Evolutionary conservation across 2,329 filamentous ascomycete species (phyloP).

Genomic region (Thermoascus crustaceus): DNA sequence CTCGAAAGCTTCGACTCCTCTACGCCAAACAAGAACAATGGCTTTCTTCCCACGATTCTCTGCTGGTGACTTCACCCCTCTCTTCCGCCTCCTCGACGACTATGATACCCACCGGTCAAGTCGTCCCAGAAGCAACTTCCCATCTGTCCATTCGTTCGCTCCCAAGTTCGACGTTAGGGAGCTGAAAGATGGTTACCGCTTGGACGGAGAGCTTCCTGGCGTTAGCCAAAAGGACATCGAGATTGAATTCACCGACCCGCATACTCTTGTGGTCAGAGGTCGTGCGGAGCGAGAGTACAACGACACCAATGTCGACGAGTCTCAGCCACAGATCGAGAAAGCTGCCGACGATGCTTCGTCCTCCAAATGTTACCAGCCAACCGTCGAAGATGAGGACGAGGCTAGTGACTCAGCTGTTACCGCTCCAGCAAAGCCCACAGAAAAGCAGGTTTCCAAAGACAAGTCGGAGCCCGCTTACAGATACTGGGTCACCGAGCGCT

Average conservation of each 20-base stretch:
- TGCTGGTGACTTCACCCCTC: conserved; percentile 28
- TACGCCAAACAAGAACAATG: conserved; percentile 25
- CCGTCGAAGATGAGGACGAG: conserved; percentile 47
- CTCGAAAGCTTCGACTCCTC: conserved; percentile 8
- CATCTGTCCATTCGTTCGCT: conserved; percentile 23
- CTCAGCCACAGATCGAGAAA: conserved; percentile 12
- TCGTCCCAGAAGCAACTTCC: conserved; percentile 11
- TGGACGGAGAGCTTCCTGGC: conserved; percentile 40
- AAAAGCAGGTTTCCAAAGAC: conserved; percentile 12
- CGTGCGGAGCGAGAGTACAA: conserved; percentile 27
- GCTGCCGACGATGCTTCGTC: conserved; percentile 12
- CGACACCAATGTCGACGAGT: conserved; percentile 13
- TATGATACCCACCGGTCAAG: conserved; percentile 27
- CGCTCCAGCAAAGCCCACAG: conserved; percentile 12
- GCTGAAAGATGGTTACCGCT: conserved; percentile 30
- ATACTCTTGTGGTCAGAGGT: conserved; percentile 38
- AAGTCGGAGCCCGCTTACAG: conserved; percentile 23
- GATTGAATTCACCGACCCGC: conserved; percentile 39
- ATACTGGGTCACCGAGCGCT: conserved; percentile 55
- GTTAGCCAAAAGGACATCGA: conserved; percentile 36
- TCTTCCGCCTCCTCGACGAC: conserved; percentile 38
- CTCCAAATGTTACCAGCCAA: conserved; percentile 34
- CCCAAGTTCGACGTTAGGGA: conserved; percentile 40
- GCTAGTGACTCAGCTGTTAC: conserved; percentile 12
- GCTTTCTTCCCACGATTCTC: conserved; percentile 30